Evolutionary conservation across 1,284 basidiomycete species (phyloP).

Genomic region (Microbotryum scabiosae): DNA sequence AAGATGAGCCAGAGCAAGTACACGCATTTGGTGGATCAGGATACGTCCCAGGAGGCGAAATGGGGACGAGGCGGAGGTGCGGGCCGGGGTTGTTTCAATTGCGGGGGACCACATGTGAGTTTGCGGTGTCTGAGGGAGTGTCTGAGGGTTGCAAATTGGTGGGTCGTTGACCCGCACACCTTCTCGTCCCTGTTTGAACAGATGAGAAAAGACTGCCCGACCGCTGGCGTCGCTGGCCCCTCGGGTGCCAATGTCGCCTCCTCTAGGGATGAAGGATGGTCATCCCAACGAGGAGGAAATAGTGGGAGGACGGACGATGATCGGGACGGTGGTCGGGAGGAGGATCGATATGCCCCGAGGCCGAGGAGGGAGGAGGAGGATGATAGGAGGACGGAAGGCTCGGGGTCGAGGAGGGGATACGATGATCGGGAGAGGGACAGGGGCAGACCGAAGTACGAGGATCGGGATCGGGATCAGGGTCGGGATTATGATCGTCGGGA

Average conservation of each 20-base stretch:
- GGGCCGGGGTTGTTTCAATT: conserved; percentile 65
- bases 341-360: not conserved
- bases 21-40: conserved; percentile 89
- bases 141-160: not conserved
- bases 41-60: conserved; percentile 58
- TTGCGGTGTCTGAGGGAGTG: no score
- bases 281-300: not conserved
- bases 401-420: not conserved
- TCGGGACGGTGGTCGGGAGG: conserved; percentile 4
- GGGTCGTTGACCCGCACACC: no score
- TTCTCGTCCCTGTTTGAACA: conserved; percentile 15
- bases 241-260: conserved; percentile 23
- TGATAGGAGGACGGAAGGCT: conserved; percentile 1
- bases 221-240: conserved; percentile 3
- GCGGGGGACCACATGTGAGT: conserved; percentile 41
- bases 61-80: conserved; percentile 30
- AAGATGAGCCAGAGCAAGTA: conserved; percentile 84
- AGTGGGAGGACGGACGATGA: conserved; percentile 1
- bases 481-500: not conserved
- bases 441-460: conserved; percentile 1
- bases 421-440: conserved; percentile 3
- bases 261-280: conserved; percentile 1
- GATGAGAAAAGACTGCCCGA: conserved; percentile 38
- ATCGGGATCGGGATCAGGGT: conserved; percentile 2
- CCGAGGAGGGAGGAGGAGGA: conserved; percentile 8